phyloP scores from a whole-genome alignment of 169 alveolate genomes.

The Cryptosporidium ubiquitum region DNA sequence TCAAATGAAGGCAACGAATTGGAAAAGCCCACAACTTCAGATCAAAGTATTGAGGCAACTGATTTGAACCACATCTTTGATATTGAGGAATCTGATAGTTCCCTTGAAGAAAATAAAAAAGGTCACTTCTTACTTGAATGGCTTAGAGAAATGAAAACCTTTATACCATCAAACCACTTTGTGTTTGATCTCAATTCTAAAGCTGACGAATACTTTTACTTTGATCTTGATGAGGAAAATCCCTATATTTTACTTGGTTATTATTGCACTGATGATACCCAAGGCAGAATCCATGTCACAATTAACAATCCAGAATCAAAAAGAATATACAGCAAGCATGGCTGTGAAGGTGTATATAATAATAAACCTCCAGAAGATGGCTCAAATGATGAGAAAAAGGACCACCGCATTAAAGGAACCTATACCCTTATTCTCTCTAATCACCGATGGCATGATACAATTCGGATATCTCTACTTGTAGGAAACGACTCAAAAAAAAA shows the following conservation, averaged over 20 bases:
- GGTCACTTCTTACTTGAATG: conserved; percentile 51
- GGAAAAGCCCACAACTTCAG: background rate
- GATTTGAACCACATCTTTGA: conserved; percentile 7
- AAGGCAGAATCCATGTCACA: conserved; percentile 47
- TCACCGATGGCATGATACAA: conserved; percentile 66
- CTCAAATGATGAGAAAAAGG: background rate
- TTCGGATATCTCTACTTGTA: conserved; percentile 32
- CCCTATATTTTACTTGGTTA: conserved; percentile 59
- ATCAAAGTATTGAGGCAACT: conserved; percentile 1
- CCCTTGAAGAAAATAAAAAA: conserved; percentile 16
- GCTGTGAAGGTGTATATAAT: conserved; percentile 70
- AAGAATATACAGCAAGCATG: conserved; percentile 45
- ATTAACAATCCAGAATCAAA: conserved; percentile 72
- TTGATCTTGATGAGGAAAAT: conserved; percentile 24
- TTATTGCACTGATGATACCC: conserved; percentile 50
- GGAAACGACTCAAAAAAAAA: conserved; percentile 41
- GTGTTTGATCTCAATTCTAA: conserved; percentile 49
- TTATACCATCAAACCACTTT: conserved; percentile 47
- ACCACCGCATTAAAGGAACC: conserved; percentile 68
- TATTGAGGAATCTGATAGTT: conserved; percentile 10
- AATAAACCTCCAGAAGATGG: conserved; percentile 6
- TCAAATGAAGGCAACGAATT: background rate
- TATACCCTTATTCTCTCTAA: conserved; percentile 57
- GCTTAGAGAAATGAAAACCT: conserved; percentile 48
- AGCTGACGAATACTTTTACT: conserved; percentile 67